A percentile compares a stretch with the other conserved stretches of the same genome.
These are phyloP conservation scores for Graphium sp. DNA, from an alignment of 2,329 filamentous ascomycete species.

Conservation along the genomic window DNA sequence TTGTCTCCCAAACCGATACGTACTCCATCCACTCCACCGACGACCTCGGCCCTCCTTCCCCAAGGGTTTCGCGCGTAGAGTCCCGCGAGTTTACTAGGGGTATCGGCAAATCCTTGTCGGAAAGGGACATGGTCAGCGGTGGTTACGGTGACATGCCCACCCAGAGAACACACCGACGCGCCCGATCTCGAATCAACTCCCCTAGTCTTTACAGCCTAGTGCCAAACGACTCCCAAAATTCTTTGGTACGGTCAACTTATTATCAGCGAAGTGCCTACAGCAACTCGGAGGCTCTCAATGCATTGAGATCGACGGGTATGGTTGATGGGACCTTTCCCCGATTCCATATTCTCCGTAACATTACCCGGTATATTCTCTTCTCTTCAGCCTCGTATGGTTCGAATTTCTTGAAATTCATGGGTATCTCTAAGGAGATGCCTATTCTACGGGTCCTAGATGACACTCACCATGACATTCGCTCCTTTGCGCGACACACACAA, in stretches of 20 bases:
- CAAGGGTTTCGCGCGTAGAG: neutral
- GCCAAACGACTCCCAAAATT: conserved; percentile 37
- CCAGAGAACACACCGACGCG: conserved; percentile 9
- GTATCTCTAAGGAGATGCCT: conserved; percentile 36
- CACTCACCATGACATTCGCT: conserved; percentile 42
- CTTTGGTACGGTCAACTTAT: conserved; percentile 31
- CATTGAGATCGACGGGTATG: conserved; percentile 31
- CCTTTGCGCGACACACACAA: conserved; percentile 46
- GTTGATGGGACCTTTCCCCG: conserved; percentile 42
- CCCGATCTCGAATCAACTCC: conserved; percentile 17
- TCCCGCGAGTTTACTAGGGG: neutral
- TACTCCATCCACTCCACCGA: conserved; percentile 32
- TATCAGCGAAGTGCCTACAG: conserved; percentile 29
- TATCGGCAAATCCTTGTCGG: neutral
- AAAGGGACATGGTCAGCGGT: too few species aligned
- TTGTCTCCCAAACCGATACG: conserved; percentile 38
- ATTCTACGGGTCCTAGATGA: conserved; percentile 19
- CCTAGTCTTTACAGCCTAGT: conserved; percentile 44
- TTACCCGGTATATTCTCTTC: conserved; percentile 48
- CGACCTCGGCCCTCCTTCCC: conserved; percentile 7
- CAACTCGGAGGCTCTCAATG: conserved; percentile 27
- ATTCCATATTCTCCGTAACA: conserved; percentile 42
- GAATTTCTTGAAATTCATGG: conserved; percentile 44
- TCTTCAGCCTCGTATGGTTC: conserved; percentile 51
- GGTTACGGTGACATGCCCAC: too few species aligned